phyloP scores from a whole-genome alignment of 106 monocot genomes.

The Dioscorea zingiberensis region DNA sequence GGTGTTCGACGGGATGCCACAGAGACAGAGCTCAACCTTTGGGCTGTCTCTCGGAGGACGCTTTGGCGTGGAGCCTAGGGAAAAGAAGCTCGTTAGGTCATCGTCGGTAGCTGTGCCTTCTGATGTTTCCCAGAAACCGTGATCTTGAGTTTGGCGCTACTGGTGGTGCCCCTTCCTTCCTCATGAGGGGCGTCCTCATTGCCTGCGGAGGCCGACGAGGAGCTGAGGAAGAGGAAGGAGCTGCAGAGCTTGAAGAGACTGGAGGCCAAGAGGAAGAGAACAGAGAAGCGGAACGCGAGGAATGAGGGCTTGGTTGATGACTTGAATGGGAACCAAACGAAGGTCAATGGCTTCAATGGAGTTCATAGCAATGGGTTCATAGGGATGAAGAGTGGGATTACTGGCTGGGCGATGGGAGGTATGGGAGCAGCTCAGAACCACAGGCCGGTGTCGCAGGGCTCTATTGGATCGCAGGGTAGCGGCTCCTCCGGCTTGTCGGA shows the following conservation, averaged over 20 bases:
- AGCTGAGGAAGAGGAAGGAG: conserved; percentile 46
- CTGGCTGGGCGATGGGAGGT: not conserved
- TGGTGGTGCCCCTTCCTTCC: too few relatives aligned
- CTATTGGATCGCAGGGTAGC: conserved; percentile 34
- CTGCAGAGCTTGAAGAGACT: conserved; percentile 38
- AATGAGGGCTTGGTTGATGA: not conserved
- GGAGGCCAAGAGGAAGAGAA: conserved; percentile 41
- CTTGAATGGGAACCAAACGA: not conserved
- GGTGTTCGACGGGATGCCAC: conserved; percentile 1
- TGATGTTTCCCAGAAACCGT: conserved; percentile 2
- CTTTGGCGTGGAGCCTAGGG: conserved; percentile 39
- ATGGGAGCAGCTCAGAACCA: too few relatives aligned
- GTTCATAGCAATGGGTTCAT: not conserved
- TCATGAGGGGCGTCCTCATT: conserved; percentile 30
- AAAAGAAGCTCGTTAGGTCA: conserved; percentile 29
- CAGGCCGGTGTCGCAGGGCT: conserved; percentile 14
- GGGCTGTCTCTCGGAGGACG: conserved; percentile 55
- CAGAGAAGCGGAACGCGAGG: conserved; percentile 19
- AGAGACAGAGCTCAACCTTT: conserved; percentile 53
- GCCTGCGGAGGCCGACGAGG: conserved; percentile 47
- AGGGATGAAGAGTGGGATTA: not conserved
- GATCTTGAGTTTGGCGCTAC: not conserved
- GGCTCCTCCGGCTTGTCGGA: conserved; percentile 27
- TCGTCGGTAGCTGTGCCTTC: conserved; percentile 38
- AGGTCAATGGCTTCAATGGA: not conserved